These are phyloP conservation scores for Cucurbitaria berberidis DNA, from an alignment of 2,329 filamentous ascomycete species.

Conservation along the genomic window DNA sequence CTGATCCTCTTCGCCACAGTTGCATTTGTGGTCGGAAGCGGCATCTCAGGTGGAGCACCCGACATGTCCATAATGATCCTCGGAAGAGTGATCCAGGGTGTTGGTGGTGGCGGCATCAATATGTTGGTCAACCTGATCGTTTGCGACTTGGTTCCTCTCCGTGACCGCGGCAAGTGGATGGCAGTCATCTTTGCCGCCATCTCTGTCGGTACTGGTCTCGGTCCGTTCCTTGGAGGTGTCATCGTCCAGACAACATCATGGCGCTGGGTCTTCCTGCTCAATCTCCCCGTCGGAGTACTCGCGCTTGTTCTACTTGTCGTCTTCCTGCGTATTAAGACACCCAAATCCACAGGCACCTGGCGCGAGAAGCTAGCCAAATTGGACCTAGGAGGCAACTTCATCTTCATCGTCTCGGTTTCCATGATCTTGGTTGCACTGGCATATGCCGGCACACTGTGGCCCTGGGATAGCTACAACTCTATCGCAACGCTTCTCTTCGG, in stretches of 20 bases:
- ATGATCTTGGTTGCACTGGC: constrained; percentile 52
- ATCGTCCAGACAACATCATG: constrained; percentile 42
- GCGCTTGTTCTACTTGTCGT: constrained; percentile 24
- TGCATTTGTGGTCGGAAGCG: constrained; percentile 60
- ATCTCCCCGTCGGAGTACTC: constrained; percentile 31
- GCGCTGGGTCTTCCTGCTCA: constrained; percentile 54
- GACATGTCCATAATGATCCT: constrained; percentile 57
- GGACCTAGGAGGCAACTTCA: constrained; percentile 53
- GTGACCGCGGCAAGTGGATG: constrained; percentile 50
- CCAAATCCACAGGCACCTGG: neutral
- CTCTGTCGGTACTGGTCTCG: constrained; percentile 17
- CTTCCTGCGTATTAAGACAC: constrained; percentile 50
- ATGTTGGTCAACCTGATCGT: constrained; percentile 55
- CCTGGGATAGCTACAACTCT: constrained; percentile 49
- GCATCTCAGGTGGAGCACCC: constrained; percentile 57
- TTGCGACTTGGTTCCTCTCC: constrained; percentile 56
- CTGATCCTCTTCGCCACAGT: constrained; percentile 41
- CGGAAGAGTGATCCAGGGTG: constrained; percentile 60
- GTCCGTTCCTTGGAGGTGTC: constrained; percentile 23
- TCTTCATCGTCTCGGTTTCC: constrained; percentile 48
- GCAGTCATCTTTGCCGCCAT: constrained; percentile 18
- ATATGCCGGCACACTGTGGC: constrained; percentile 49
- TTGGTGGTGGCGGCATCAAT: constrained; percentile 52
- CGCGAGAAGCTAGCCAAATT: constrained; percentile 4
- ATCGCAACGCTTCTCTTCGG: constrained; percentile 54